Base-by-base conservation (phyloP, 2,329 filamentous ascomycete genomes). In the Penicillium aurantiogriseum region DNA sequence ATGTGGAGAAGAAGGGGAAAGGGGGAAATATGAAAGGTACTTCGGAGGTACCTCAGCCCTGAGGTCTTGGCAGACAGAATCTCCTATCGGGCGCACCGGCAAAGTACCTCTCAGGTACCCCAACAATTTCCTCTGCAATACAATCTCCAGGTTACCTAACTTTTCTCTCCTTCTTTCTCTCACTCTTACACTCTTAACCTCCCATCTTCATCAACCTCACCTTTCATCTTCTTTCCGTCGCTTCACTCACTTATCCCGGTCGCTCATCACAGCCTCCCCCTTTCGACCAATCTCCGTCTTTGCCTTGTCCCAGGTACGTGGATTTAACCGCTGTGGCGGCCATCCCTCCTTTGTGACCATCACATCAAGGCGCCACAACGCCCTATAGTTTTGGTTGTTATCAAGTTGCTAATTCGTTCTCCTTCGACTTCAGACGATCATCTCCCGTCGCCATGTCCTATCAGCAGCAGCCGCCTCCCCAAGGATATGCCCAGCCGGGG, bases 401-500 rank as follows among this genome's bases (percentile, higher is more conserved):
- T 35, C 54, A 15, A 7, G 13, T 51, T 29, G 42, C 63, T 66
- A 45, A 65, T 47, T 38, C 17, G 27, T 36, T 51, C 17, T 29
- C 2, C n/a, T 4, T 45, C 13, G 13, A 9, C 33, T 38, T 4
- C 5, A 59, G 51, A 39, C 47, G 15, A 25, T 9, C 5, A 43
- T 10, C 11, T 23, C 10, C 21, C 17, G 45, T 55, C 48, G 62
- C 31, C 27, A 80, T 80, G 78, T 72, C 77, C 48, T 72, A 67
- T 63, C 76, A 78, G 66, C 79, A 79, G 66, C 76, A 78, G 66
- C 79, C 79, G 66, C 62, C 59, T 17, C 60, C 56, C 5, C 66
- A 62, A 21, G 63, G 63, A 21, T 66, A 64, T 25, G 10, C 11
- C 10, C 29, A 31, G 29, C 25, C 25, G 25, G 29, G 10, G 29